Conservation (phyloP, 2,329 filamentous ascomycete genomes). For the Pezicula rhizophila region DNA sequence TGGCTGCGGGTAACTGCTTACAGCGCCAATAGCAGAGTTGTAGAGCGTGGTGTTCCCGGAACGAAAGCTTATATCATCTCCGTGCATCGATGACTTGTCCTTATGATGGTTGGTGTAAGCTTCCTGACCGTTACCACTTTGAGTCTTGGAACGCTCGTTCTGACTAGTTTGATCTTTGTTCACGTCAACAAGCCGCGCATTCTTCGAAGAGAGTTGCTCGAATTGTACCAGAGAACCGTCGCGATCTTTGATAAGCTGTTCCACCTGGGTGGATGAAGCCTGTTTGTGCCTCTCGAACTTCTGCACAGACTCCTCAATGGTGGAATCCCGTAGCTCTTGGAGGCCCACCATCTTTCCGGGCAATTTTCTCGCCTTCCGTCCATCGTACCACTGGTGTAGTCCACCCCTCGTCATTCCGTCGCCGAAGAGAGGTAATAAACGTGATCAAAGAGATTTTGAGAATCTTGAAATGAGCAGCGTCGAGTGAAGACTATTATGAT, state of each 20-base stretch:
- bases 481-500: too few species aligned
- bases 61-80: slow-evolving; percentile 31
- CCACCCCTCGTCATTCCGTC: too few species aligned
- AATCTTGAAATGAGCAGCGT: too few species aligned
- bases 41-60: slow-evolving; percentile 33
- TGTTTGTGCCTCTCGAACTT: slow-evolving; percentile 57
- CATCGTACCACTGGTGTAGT: too few species aligned
- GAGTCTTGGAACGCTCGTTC: slow-evolving; percentile 86
- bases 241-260: slow-evolving; percentile 74
- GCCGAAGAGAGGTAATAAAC: too few species aligned
- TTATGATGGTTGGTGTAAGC: slow-evolving; percentile 51
- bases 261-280: slow-evolving; percentile 50
- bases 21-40: too few species aligned
- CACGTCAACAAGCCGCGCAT: slow-evolving; percentile 86
- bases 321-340: slow-evolving; percentile 82
- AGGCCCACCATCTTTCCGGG: too few species aligned
- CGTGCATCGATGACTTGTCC: slow-evolving; percentile 35
- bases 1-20: slow-evolving; percentile 22
- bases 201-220: slow-evolving; percentile 89
- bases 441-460: too few species aligned
- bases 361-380: too few species aligned
- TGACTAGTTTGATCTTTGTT: slow-evolving; percentile 94
- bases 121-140: slow-evolving; percentile 59
- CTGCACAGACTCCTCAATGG: slow-evolving; percentile 86
- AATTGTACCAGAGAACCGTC: slow-evolving; percentile 94